Conservation (phyloP, 306 rosid species). For the Casuarina equisetifolia region DNA sequence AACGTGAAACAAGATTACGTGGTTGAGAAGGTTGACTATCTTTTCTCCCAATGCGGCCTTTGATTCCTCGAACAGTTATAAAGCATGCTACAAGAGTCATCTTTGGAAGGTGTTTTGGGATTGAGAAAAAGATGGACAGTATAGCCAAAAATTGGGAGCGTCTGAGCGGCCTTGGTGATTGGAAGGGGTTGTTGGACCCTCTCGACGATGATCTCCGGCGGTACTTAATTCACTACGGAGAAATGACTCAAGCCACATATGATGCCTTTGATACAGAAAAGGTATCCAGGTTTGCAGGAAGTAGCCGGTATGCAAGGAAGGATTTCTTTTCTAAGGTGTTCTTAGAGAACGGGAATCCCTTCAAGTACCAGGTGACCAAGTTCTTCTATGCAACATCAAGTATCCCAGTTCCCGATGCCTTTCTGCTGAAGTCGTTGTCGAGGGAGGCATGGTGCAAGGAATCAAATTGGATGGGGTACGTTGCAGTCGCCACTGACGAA, state of each 20-base stretch:
- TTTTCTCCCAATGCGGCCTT: constrained; percentile 17
- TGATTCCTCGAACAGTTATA: constrained; percentile 22
- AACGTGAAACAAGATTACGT: background rate
- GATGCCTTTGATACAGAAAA: constrained; percentile 64
- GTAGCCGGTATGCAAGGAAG: constrained; percentile 39
- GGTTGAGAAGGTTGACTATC: background rate
- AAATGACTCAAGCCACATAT: constrained; percentile 63
- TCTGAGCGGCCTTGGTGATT: constrained; percentile 51
- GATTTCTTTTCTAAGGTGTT: constrained; percentile 53
- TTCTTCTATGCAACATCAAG: constrained; percentile 64
- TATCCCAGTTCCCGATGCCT: constrained; percentile 66
- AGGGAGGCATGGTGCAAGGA: constrained; percentile 95
- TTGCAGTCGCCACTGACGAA: constrained; percentile 77
- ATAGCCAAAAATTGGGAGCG: constrained; percentile 43
- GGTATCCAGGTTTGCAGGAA: constrained; percentile 53
- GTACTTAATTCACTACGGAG: constrained; percentile 62
- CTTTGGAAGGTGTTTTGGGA: constrained; percentile 21
- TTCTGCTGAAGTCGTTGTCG: constrained; percentile 61
- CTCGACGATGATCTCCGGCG: constrained; percentile 61
- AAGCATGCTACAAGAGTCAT: constrained; percentile 18
- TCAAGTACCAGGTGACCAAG: constrained; percentile 53
- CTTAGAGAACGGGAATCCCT: constrained; percentile 44
- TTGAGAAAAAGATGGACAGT: constrained; percentile 33
- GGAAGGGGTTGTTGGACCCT: constrained; percentile 64
- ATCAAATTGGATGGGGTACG: constrained; percentile 90